Base-by-base conservation (phyloP, 257 asterid genomes). In the Perilla frutescens region DNA sequence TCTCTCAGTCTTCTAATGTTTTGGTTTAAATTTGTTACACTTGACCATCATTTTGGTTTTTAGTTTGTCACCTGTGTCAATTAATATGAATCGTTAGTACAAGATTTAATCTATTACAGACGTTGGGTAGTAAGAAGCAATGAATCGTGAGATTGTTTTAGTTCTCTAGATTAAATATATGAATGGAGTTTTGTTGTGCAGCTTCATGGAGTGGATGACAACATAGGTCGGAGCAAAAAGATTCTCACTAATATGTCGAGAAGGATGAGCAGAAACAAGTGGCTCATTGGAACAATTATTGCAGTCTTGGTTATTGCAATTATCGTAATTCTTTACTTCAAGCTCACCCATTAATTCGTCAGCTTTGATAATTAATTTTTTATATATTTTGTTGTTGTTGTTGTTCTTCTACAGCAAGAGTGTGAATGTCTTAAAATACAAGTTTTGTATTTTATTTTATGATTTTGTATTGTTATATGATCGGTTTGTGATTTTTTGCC, bases 151-250 rank as follows among this genome's bases (percentile, higher is more conserved):
- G 7, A 48, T 20, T 34, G 47, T 12, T 48, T 73, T 39, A 8
- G 55, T 51, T 44, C 10, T 10, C 45, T 6, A 39, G 62, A 47
- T 54, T 20, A 6, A n/a, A 36, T 40, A 29, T 56, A 62, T 63
- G 6, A 37, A 12, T 50, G 50, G 29, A 44, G 44, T 72, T 70
- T 14, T 31, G 20, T 51, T 71, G 20, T 73, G 78, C 90, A 88
- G 97, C 93, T 89, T 70, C 93, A 85, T 76, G 96, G 91, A 39
- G 96, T 91, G 80, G 97, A 91, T 70, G 96, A 89, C 70, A 89
- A 84, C 77, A 74, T 91, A 34, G 66, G 93, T 58, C 75, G 89
- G 78, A 91, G 96, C 90, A 91, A 86, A 86, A 89, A 82, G 77
- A 81, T 89, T 73, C 84, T 91, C 76, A 81, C 84, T 20, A 85